These are phyloP conservation scores for Teunomyces lycoperdinae DNA, from an alignment of 805 yeast species.

Conservation along the genomic window DNA sequence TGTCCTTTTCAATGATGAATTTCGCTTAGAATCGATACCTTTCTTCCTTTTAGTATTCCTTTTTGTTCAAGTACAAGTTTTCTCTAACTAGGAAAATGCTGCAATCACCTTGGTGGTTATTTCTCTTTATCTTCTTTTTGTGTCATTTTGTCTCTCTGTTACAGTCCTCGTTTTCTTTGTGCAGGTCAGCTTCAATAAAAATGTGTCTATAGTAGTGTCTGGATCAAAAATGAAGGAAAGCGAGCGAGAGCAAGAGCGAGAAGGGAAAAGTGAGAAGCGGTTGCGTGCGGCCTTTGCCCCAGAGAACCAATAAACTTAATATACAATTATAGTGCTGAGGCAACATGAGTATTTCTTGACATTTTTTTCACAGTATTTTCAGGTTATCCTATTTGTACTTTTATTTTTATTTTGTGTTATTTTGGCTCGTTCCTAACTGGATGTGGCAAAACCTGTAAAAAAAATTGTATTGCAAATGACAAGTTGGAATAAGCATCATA, in stretches of 20 bases:
- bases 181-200: not conserved
- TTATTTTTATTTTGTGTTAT: not conserved
- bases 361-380: no score
- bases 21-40: not conserved
- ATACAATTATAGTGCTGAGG: no score
- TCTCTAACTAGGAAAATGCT: conserved; percentile 4
- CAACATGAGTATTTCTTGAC: no score
- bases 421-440: not conserved
- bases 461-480: not conserved
- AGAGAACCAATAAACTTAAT: no score
- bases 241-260: not conserved
- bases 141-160: not conserved
- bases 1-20: not conserved
- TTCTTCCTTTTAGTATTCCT: not conserved
- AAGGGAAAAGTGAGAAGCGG: no score
- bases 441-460: not conserved
- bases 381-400: not conserved
- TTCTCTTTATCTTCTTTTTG: not conserved
- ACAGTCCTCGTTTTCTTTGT: not conserved
- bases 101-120: conserved; percentile 18
- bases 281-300: no score
- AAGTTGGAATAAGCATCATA: not conserved
- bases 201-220: not conserved
- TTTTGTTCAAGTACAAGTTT: not conserved
- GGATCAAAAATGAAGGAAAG: not conserved